These are phyloP conservation scores for Wickerhamomyces hampshirensis DNA, from an alignment of 805 yeast species.

Conservation along the genomic window DNA sequence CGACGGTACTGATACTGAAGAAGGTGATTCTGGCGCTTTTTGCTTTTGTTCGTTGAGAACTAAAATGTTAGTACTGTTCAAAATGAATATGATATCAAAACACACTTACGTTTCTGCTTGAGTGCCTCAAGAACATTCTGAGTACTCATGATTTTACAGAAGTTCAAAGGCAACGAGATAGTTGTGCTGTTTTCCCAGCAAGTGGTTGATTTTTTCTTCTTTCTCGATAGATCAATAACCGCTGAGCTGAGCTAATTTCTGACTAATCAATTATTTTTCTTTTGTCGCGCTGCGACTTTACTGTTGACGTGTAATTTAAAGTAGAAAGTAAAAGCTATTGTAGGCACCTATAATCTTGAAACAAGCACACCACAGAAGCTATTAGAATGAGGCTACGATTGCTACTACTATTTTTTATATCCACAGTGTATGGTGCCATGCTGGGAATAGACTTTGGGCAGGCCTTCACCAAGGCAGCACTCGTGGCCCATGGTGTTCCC, in stretches of 20 bases:
- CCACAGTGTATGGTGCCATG: conserved; percentile 48
- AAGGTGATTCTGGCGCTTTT: neutral
- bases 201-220: too few relatives aligned
- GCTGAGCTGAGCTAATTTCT: too few relatives aligned
- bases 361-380: too few relatives aligned
- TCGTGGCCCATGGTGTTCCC: conserved; percentile 87
- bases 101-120: conserved; percentile 21
- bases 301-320: neutral
- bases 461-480: conserved; percentile 78
- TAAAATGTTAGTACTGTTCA: conserved; percentile 7
- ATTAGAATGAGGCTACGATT: conserved; percentile 3
- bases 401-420: conserved; percentile 7
- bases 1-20: neutral
- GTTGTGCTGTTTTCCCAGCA: too few relatives aligned
- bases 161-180: too few relatives aligned
- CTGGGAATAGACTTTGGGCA: conserved; percentile 89
- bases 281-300: neutral
- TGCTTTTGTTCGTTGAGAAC: conserved; percentile 15
- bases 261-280: too few relatives aligned
- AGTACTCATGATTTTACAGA: conserved; percentile 19
- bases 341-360: too few relatives aligned
- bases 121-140: conserved; percentile 20
- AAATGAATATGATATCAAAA: neutral
- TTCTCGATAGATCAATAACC: too few relatives aligned
- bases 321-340: too few relatives aligned